These are phyloP conservation scores for Golovinomyces cichoracearum DNA, from an alignment of 2,329 filamentous ascomycete genomes.

Conservation along the genomic window DNA sequence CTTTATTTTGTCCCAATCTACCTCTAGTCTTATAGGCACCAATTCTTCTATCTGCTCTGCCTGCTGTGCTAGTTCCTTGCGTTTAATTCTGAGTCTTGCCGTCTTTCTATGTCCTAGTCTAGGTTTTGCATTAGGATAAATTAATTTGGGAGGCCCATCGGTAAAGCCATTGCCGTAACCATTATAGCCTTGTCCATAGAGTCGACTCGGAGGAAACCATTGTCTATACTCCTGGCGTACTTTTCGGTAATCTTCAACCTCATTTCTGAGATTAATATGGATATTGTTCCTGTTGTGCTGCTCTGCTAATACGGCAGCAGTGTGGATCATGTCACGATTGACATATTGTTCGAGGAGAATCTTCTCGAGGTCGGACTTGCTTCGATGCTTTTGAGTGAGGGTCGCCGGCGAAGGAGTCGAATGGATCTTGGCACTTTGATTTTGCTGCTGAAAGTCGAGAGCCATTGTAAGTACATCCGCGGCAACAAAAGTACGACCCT, in stretches of 20 bases:
- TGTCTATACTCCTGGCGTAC: constrained; percentile 29
- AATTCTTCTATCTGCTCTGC: constrained; percentile 78
- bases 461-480: constrained; percentile 15
- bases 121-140: constrained; percentile 57
- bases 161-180: constrained; percentile 76
- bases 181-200: constrained; percentile 53
- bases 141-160: constrained; percentile 40
- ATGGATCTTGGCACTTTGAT: constrained; percentile 6
- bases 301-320: constrained; percentile 24
- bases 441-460: constrained; percentile 11
- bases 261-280: constrained; percentile 36
- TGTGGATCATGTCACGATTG: constrained; percentile 34
- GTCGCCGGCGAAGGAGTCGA: constrained; percentile 5
- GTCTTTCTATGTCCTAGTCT: constrained; percentile 55
- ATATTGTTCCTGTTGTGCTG: constrained; percentile 27
- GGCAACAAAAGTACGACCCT: constrained; percentile 2
- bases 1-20: constrained; percentile 88
- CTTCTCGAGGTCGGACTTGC: constrained; percentile 17
- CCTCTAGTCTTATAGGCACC: constrained; percentile 71
- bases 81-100: constrained; percentile 42
- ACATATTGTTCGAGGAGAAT: constrained; percentile 37
- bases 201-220: constrained; percentile 28
- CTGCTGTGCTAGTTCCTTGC: constrained; percentile 61
- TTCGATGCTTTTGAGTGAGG: constrained; percentile 12
- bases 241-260: constrained; percentile 42